phyloP scores from a whole-genome alignment of 1,139 yeast genomes.

The Hemisphaericaspora xylofermentans region DNA sequence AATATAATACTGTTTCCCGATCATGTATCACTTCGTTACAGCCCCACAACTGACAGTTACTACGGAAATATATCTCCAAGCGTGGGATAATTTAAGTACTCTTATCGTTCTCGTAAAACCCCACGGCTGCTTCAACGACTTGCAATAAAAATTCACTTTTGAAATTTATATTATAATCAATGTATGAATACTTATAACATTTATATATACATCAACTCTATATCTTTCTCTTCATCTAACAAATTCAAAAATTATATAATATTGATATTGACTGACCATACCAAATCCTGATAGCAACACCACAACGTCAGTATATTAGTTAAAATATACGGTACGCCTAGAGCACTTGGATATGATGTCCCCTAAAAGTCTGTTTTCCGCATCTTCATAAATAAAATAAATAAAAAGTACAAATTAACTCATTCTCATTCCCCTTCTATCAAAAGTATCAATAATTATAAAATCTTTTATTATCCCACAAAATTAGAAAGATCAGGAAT shows the following conservation, averaged over 20 bases:
- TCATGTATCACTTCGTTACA: too few species aligned
- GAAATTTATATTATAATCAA: not conserved
- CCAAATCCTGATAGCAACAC: conserved; percentile 62
- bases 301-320: conserved; percentile 55
- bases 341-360: conserved; percentile 47
- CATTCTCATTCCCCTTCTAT: not conserved
- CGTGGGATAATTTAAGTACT: too few species aligned
- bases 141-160: too few species aligned
- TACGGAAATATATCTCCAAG: too few species aligned
- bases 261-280: conserved; percentile 17
- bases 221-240: not conserved
- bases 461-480: not conserved
- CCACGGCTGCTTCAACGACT: too few species aligned
- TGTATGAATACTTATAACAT: not conserved
- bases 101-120: too few species aligned
- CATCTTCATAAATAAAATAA: not conserved
- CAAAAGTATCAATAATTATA: not conserved
- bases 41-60: too few species aligned
- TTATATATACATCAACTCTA: not conserved
- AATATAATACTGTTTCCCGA: too few species aligned
- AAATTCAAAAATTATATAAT: not conserved
- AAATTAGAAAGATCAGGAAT: not conserved
- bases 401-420: not conserved
- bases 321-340: conserved; percentile 60
- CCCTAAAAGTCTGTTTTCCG: conserved; percentile 10